These are phyloP conservation scores for Daldinia decipiens DNA, from an alignment of 495 filamentous ascomycete genomes.

Conservation along the genomic window DNA sequence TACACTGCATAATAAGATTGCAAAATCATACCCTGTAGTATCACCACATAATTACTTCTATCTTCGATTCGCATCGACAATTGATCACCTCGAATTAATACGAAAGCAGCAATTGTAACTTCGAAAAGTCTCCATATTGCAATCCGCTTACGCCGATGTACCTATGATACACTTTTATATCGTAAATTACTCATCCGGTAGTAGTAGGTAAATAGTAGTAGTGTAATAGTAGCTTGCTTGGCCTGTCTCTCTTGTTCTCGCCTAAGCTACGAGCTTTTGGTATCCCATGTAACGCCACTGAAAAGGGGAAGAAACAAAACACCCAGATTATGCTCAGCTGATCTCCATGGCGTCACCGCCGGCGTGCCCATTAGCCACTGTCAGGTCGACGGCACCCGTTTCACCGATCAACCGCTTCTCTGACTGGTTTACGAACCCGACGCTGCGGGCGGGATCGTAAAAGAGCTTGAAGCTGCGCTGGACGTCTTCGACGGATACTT, in stretches of 20 bases:
- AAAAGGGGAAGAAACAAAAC: slow-evolving; percentile 13
- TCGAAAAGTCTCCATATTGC: slow-evolving; percentile 27
- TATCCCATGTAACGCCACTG: slow-evolving; percentile 43
- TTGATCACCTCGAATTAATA: not conserved
- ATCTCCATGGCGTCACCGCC: slow-evolving; percentile 85
- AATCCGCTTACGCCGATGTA: slow-evolving; percentile 36
- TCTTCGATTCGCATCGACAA: not conserved
- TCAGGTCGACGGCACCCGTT: slow-evolving; percentile 78
- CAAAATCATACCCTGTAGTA: not conserved
- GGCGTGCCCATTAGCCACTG: slow-evolving; percentile 64
- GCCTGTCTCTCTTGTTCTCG: slow-evolving; percentile 15
- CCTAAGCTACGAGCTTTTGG: slow-evolving; percentile 38
- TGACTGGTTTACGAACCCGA: slow-evolving; percentile 87
- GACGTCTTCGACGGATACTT: slow-evolving; percentile 87
- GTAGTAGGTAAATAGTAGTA: slow-evolving; percentile 13
- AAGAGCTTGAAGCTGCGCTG: slow-evolving; percentile 93
- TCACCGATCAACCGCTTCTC: slow-evolving; percentile 94
- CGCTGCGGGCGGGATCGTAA: slow-evolving; percentile 86
- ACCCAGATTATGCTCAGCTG: slow-evolving; percentile 42
- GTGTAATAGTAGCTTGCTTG: slow-evolving; percentile 19
- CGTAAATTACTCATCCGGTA: slow-evolving; percentile 24
- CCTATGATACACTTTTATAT: slow-evolving; percentile 35
- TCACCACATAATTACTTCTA: slow-evolving; percentile 3
- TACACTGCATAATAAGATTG: not conserved
- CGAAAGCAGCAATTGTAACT: slow-evolving; percentile 1